Evolutionary conservation across 495 filamentous ascomycete species (phyloP), one percentile per base, ranked within the genome.

Genomic region (Jackrogersella multiformis): DNA sequence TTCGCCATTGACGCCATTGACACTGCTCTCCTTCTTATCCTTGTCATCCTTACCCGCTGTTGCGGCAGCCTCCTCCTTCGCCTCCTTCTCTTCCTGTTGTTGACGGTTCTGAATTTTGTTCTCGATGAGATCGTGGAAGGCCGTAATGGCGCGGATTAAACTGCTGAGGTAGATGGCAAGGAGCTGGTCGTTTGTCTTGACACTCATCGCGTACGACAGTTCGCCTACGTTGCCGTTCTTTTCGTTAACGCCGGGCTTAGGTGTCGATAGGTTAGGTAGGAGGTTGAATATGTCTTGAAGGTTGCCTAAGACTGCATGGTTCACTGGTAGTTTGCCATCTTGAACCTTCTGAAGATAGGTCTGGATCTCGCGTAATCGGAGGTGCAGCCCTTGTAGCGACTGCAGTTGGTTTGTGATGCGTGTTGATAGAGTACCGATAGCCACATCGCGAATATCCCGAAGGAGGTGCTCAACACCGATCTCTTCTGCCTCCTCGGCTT

Each of bases 41-140:
- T 79, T 81, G 39, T 83, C 82, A 3, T 77, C 78, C 72, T 85
- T 85, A 20, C 69, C 76, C 5, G 74, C 74, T 56, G 70, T 75
- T 48, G 77, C 74, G 4, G 61, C 59, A 60, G 83, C 86, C 64
- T 92, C 90, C 48, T 90, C 88, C 78, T 90, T 90, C 56, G 86
- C 86, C 68, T 97, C 93, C 78, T 91, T 93, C 76, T 99, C 95
- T 74, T 97, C 95, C 78, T 96, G 92, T 75, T 94, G 92, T 80
- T 97, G 94, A 71, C 94, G 82, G 81, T 99, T 99, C 82, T 98
- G 95, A 64, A 98, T 97, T 89, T 99, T 99, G 81, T 99, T 99
- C 84, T 99, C 95, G 71, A 99, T 99, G 66, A 99, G 81, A 78
- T 99, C 95, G 77, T 99, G 95, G 88, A 98, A 99, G 12, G 95